Conservation (phyloP, 2,329 filamentous ascomycete species). For the Lasiodiplodia sp. region DNA sequence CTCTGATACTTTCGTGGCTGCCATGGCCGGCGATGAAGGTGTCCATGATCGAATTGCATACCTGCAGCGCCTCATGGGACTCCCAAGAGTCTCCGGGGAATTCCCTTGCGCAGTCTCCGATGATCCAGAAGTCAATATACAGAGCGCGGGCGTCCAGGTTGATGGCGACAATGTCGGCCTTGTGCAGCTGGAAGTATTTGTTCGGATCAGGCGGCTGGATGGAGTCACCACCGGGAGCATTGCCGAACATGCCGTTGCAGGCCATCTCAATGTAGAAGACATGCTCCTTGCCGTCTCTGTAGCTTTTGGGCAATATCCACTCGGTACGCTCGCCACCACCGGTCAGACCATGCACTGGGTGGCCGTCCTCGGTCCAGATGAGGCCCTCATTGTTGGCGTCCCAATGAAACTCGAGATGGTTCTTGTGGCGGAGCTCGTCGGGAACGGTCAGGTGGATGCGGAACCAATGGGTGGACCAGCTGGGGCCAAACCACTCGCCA, state of each 20-base stretch:
- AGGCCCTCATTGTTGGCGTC: conserved; percentile 94
- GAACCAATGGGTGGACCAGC: conserved; percentile 99
- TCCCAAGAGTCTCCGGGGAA: conserved; percentile 90
- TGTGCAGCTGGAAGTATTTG: conserved; percentile 76
- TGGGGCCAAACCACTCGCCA: conserved; percentile 85
- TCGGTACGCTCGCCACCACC: conserved; percentile 87
- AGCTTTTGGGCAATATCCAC: conserved; percentile 85
- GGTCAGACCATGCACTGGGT: conserved; percentile 88
- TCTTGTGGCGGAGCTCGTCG: conserved; percentile 72
- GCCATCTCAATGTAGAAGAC: conserved; percentile 97
- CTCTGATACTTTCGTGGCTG: conserved; percentile 74
- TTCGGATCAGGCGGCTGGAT: conserved; percentile 92
- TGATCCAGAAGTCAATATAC: conserved; percentile 94
- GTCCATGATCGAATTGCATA: conserved; percentile 89
- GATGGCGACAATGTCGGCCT: conserved; percentile 86
- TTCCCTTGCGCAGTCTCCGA: conserved; percentile 74
- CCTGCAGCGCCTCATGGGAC: conserved; percentile 81
- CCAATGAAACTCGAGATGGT: conserved; percentile 94
- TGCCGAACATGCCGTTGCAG: conserved; percentile 98
- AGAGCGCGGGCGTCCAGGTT: conserved; percentile 85
- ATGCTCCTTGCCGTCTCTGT: conserved; percentile 85
- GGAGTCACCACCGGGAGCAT: conserved; percentile 80
- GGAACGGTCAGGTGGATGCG: conserved; percentile 82
- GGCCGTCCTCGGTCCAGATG: conserved; percentile 90
- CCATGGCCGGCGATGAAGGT: conserved; percentile 81